phyloP scores from a whole-genome alignment of 2,329 filamentous ascomycete genomes.

The Scedosporium dehoogii region DNA sequence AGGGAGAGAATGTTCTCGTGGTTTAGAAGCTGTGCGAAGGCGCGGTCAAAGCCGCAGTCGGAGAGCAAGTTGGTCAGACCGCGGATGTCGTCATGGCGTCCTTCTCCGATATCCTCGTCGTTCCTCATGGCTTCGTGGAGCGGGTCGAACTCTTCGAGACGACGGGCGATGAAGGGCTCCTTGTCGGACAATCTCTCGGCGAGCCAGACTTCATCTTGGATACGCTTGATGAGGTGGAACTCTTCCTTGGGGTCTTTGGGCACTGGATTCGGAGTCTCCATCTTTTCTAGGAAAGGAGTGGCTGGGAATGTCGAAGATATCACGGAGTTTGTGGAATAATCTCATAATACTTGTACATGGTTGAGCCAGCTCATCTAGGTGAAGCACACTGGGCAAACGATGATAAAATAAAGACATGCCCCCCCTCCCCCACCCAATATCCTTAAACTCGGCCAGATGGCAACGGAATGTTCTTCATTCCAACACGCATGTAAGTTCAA shows the following conservation, averaged over 20 bases:
- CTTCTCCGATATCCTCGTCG: constrained; percentile 4
- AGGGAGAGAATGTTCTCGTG: constrained; percentile 40
- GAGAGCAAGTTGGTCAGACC: constrained; percentile 19
- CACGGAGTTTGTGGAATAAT: background rate
- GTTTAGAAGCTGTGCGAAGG: constrained; percentile 29
- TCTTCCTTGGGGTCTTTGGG: constrained; percentile 6
- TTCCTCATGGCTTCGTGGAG: constrained; percentile 6
- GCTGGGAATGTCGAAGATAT: background rate
- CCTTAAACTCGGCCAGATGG: too few relatives aligned
- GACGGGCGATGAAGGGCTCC: constrained; percentile 23
- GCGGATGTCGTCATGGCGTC: constrained; percentile 11
- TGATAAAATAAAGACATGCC: too few relatives aligned
- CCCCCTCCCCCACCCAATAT: too few relatives aligned
- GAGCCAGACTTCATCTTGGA: constrained; percentile 20
- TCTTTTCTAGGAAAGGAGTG: background rate
- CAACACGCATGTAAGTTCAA: background rate
- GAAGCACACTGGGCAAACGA: too few relatives aligned
- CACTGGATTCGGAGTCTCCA: background rate
- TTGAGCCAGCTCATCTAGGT: too few relatives aligned
- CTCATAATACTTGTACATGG: too few relatives aligned
- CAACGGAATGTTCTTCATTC: background rate
- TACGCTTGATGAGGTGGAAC: constrained; percentile 21
- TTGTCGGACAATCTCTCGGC: constrained; percentile 20
- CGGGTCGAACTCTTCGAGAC: constrained; percentile 12
- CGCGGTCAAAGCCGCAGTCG: constrained; percentile 17